Base-by-base conservation (phyloP, 305 asterid genomes). In the Plantago rigida region DNA sequence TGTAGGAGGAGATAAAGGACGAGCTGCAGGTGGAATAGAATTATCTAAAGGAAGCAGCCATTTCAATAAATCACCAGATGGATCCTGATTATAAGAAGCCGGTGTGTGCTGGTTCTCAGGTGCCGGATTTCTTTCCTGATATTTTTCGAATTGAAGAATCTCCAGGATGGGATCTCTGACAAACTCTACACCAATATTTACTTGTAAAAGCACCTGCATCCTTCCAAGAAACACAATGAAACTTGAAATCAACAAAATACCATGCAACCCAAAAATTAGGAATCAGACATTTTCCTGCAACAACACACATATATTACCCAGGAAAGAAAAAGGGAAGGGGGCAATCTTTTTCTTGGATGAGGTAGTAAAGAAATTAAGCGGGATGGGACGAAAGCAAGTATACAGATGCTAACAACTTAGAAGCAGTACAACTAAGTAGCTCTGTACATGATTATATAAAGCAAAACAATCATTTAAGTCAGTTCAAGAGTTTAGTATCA, bases 171-270 rank as follows among this genome's bases (percentile, higher is more conserved):
- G 97, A 81, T 89, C 86, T 68, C 72, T 81, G 56, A 85, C 73
- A 70, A 78, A 79, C 69, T 82, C 92, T 64, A 79, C 82, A 69
- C 90, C 87, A 71, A 93, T 76, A 78, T 84, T 87, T 73, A 87
- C 79, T 76, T 89, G 97, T 85, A 93, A 89, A 76, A 89, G 94
- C 68, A 93, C 94, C 99, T 93, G 99, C 95, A 87, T 83, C 89
- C 96, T 87, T 89, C 95, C 99, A 80, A 71, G 78, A 79, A 88
- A 77, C 42, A 36, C 39, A 53, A 53, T 53, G 34, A 13, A 28
- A 53, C 59, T 53, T 53, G 42, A 36, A 34, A 36, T 36, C 42
- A 36, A 36, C 9, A 36, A 36, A 36, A 36, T 1, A 9, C 9
- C 42, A 36, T 36, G 42, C 42, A 36, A 36, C 42, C 42, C 42